These are phyloP conservation scores for Lumnitzera littorea DNA, from an alignment of 345 rosid species.

Conservation along the genomic window DNA sequence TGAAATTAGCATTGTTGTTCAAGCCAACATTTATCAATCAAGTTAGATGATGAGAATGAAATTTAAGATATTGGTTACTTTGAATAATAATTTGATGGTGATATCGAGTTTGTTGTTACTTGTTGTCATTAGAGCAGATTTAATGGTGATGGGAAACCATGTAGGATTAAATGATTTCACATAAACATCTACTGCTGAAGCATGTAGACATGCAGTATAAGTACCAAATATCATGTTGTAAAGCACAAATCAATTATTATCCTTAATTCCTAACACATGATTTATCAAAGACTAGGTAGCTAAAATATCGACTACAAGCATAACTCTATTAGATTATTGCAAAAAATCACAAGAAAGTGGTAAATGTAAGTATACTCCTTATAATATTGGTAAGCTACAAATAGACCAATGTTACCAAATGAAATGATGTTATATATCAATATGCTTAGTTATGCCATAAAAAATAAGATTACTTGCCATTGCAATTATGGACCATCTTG, in stretches of 20 bases:
- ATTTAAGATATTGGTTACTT: neutral
- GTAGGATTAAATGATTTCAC: conserved; percentile 25
- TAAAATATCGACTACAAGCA: conserved; percentile 37
- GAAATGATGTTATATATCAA: too few relatives aligned
- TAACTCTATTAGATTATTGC: conserved; percentile 23
- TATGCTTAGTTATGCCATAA: too few relatives aligned
- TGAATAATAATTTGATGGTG: neutral
- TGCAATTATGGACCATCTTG: too few relatives aligned
- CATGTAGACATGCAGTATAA: conserved; percentile 37
- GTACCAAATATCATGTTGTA: conserved; percentile 31
- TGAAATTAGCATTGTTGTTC: conserved; percentile 25
- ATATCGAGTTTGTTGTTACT: conserved; percentile 9
- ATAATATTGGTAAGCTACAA: too few relatives aligned
- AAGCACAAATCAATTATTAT: conserved; percentile 16
- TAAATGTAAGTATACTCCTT: too few relatives aligned
- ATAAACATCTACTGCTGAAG: conserved; percentile 22
- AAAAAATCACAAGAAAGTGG: too few relatives aligned
- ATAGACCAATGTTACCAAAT: too few relatives aligned
- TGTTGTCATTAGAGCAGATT: conserved; percentile 35
- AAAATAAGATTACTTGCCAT: too few relatives aligned
- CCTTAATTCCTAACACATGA: conserved; percentile 4
- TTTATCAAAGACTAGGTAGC: conserved; percentile 26
- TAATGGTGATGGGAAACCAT: conserved; percentile 35
- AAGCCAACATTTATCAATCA: conserved; percentile 9
- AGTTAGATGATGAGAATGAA: conserved; percentile 10